Base-by-base conservation (phyloP, 805 yeast species). In the Ogataea siamensis region DNA sequence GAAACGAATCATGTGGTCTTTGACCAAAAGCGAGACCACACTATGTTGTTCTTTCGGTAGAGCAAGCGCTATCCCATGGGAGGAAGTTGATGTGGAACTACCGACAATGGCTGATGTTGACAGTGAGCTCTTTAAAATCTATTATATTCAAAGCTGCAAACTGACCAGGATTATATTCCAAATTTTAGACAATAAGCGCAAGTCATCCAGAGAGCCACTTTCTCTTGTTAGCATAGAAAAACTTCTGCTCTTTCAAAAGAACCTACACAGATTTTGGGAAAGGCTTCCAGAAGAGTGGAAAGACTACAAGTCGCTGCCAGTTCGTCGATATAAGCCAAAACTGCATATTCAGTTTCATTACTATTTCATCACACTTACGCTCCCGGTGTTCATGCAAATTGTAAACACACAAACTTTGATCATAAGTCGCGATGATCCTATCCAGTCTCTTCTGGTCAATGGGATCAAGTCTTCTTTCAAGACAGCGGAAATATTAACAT, bases 21-120 rank as follows among this genome's bases (percentile, higher is more conserved):
- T 73, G 20, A 63, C 68, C 26, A 70, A 68, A 35, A 52, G 54
- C 20, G 76, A 70, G 45, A 55, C 66, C 24, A 54, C 65, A 0
- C 40, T 70, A 15, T 65, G 73, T 43, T 59, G 70, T 25, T 66
- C 69, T 6, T 66, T 71, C 53, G 77, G 76, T 11, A 54, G 76
- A 27, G 68, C 72, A 5, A 60, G 70, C 39, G 65, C 66, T n/a
- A 58, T 71, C 32, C 64, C 62, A 12, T 66, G 68, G 53, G 67
- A 66, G 35, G 75, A 70, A 25, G 66, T 70, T 29, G 72, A 67
- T 45, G 56, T 70, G 29, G 68, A 60, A 12, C 58, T 65, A 26
- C 74, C 75, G 1, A 33, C 36, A 7, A 45, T 57, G 31, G 37
- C 45, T 5, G 62, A 62, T 31, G 52, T 53, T 7, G 47, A 46